These are phyloP conservation scores for Cystofilobasidium bisporidii DNA, from an alignment of 768 basidiomycete genomes.

Conservation along the genomic window DNA sequence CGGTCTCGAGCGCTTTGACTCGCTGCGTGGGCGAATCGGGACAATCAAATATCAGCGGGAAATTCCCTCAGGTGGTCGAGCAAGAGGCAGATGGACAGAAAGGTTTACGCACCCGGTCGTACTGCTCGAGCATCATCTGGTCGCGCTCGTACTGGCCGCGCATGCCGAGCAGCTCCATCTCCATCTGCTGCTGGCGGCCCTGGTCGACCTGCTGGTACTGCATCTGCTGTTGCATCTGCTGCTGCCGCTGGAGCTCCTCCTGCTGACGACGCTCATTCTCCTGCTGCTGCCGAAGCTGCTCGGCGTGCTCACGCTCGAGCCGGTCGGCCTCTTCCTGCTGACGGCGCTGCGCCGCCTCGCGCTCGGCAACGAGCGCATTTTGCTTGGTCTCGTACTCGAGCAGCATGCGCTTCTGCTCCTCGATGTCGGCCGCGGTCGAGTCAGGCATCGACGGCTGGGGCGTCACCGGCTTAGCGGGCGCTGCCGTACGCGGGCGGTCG, in stretches of 20 bases:
- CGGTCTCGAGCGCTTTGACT: slow-evolving; percentile 89
- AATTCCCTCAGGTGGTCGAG: not conserved
- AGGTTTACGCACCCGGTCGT: slow-evolving; percentile 68
- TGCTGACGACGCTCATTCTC: slow-evolving; percentile 81
- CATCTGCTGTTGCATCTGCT: slow-evolving; percentile 63
- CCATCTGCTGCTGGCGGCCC: slow-evolving; percentile 62
- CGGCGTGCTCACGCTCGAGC: slow-evolving; percentile 80
- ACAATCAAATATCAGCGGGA: slow-evolving; percentile 1
- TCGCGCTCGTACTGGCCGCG: slow-evolving; percentile 95
- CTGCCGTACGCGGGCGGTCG: slow-evolving; percentile 56
- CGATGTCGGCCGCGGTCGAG: slow-evolving; percentile 62
- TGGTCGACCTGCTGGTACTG: slow-evolving; percentile 57
- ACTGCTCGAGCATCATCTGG: slow-evolving; percentile 93
- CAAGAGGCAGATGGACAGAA: too few relatives aligned
- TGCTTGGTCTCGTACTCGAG: slow-evolving; percentile 96
- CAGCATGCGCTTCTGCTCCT: slow-evolving; percentile 85
- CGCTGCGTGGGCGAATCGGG: slow-evolving; percentile 48
- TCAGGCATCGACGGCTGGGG: slow-evolving; percentile 48
- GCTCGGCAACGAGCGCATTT: slow-evolving; percentile 65
- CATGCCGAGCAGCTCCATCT: slow-evolving; percentile 83
- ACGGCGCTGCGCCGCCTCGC: slow-evolving; percentile 72
- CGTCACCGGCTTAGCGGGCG: slow-evolving; percentile 35
- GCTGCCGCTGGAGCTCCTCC: slow-evolving; percentile 63
- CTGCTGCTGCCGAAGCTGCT: slow-evolving; percentile 73
- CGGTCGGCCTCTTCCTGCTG: slow-evolving; percentile 65